Evolutionary conservation across 176 grass and related monocot genomes (phyloP), one percentile per base, ranked within the genome.

Genomic region (Zea luxurians): DNA sequence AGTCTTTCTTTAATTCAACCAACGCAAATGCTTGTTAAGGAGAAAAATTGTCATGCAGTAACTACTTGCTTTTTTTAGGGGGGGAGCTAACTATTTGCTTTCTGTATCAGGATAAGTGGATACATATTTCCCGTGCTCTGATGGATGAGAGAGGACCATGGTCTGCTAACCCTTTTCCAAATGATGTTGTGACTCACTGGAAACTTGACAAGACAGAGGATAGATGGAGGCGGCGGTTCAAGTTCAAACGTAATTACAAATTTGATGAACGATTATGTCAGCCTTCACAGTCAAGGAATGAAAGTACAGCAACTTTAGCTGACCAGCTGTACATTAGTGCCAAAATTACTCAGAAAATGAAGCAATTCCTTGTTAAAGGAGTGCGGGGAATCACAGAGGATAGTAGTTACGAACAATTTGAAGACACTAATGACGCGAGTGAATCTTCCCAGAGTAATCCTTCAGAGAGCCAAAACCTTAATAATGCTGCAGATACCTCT

Each of bases 191-290:
- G 67, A 90, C 89, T 40, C 79, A 87, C 66, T 98, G 95, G 95
- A 94, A 93, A 83, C 95, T 92, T 46, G 95, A 98, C 57, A 98
- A 93, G 83, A 98, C 89, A 70, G 91, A 98, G 75, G 95, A 94
- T 84, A 94, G 74, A 72, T 98, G 95, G 95, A 80, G 95, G 7
- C 87, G 95, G 20, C 90, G 95, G 52, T 67, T 82, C 49, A 98
- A 98, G 73, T 89, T 98, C 53, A 98, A 94, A 81, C 85, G 91
- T 59, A 98, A 98, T 68, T 98, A 98, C 82, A 94, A 92, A 78
- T 92, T 94, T 75, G 95, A 98, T 73, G 91, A 94, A 43, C 85
- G 83, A 18, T 85, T 98, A 75, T 92, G 91, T 80, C 89, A 86
- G 48, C 85, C 91, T 68, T 82, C 90, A 77, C 63, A 94, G 77